Evolutionary conservation across 2,329 filamentous ascomycete genomes (phyloP).

Genomic region (Xylariaceae sp.): DNA sequence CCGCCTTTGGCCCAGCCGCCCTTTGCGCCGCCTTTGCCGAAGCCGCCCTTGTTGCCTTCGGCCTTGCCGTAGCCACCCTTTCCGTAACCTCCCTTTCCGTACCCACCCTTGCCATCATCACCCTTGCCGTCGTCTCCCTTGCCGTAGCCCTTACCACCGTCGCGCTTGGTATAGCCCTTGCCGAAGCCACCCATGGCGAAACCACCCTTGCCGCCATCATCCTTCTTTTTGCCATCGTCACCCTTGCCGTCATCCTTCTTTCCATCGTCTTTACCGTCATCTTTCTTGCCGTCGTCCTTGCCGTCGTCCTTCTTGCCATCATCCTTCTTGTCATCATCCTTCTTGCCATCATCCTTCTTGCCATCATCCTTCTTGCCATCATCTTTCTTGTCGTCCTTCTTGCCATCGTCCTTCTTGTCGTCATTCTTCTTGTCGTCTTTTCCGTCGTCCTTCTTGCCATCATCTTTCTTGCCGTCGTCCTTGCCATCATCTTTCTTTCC

Average conservation of each 20-base stretch:
- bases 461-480: background rate
- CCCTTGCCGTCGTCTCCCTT: slow-evolving; percentile 10
- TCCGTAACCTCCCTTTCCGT: background rate
- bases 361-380: too few species aligned
- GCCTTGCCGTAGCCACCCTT: slow-evolving; percentile 17
- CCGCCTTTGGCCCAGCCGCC: slow-evolving; percentile 1
- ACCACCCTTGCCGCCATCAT: background rate
- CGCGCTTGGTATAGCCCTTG: background rate
- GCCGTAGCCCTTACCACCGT: slow-evolving; percentile 4
- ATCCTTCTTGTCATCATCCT: too few species aligned
- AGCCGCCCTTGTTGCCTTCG: background rate
- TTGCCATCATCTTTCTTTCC: background rate
- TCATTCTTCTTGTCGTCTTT: too few species aligned
- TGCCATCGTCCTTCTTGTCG: background rate
- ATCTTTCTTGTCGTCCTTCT: background rate
- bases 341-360: too few species aligned
- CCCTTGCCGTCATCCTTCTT: background rate
- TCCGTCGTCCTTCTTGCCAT: too few species aligned
- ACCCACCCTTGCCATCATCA: slow-evolving; percentile 14
- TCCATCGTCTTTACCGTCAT: background rate
- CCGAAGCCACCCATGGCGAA: slow-evolving; percentile 7
- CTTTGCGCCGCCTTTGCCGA: background rate
- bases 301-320: too few species aligned
- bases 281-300: background rate
- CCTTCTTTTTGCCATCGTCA: background rate